These are phyloP conservation scores for Naganishia onofrii DNA, from an alignment of 768 basidiomycete genomes.

Conservation along the genomic window DNA sequence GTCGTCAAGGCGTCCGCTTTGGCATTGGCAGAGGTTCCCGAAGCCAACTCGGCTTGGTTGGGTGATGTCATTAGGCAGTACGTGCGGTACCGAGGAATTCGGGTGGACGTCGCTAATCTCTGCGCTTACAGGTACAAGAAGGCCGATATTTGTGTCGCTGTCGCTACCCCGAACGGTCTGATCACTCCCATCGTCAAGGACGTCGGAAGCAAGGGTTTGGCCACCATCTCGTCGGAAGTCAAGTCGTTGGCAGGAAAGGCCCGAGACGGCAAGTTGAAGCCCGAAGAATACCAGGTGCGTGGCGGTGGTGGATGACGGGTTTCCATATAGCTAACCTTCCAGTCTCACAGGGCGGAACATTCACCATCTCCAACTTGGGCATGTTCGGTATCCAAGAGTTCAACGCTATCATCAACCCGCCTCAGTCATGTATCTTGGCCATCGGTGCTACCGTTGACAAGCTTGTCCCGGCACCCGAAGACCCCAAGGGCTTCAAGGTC, in stretches of 20 bases:
- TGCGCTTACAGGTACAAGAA: slow-evolving; percentile 71
- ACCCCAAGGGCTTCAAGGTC: slow-evolving; percentile 92
- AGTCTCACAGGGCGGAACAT: slow-evolving; percentile 75
- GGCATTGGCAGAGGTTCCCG: slow-evolving; percentile 89
- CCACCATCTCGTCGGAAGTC: slow-evolving; percentile 84
- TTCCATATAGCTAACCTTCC: not conserved
- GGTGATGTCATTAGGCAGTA: slow-evolving; percentile 93
- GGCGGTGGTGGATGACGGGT: not conserved
- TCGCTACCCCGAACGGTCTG: slow-evolving; percentile 89
- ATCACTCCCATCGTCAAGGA: slow-evolving; percentile 98
- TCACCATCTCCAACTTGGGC: slow-evolving; percentile 98
- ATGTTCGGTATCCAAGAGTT: slow-evolving; percentile 90
- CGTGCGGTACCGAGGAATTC: slow-evolving; percentile 48
- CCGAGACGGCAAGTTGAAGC: slow-evolving; percentile 90
- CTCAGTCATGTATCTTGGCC: slow-evolving; percentile 96
- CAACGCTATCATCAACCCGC: slow-evolving; percentile 98
- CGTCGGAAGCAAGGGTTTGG: slow-evolving; percentile 85
- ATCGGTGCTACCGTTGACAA: slow-evolving; percentile 84
- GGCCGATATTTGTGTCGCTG: slow-evolving; percentile 94
- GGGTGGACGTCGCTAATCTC: slow-evolving; percentile 13
- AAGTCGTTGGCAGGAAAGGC: slow-evolving; percentile 93
- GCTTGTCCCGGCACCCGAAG: slow-evolving; percentile 78
- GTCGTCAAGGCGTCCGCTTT: slow-evolving; percentile 89
- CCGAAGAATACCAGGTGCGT: slow-evolving; percentile 83
- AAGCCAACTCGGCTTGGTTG: slow-evolving; percentile 96